Evolutionary conservation across 2,329 filamentous ascomycete genomes (phyloP).

Genomic region (Macroventuria anomochaeta): DNA sequence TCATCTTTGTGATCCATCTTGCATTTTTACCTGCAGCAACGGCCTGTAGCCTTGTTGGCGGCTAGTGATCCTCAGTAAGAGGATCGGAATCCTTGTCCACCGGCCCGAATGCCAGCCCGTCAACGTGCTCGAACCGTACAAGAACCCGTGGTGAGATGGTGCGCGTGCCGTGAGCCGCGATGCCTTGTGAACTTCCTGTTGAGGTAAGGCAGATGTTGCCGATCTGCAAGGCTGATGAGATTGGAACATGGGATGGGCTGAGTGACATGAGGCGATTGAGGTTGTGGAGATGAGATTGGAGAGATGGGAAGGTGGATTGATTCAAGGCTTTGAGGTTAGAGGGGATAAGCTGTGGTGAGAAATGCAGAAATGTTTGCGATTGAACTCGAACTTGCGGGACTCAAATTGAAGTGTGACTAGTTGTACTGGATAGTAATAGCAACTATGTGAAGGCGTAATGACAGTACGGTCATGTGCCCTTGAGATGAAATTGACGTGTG

Average conservation of each 20-base stretch:
- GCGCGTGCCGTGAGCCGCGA: conserved; percentile 9
- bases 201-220: neutral
- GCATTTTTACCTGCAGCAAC: conserved; percentile 12
- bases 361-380: too few species aligned
- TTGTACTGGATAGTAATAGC: too few species aligned
- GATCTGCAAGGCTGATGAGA: conserved; percentile 12
- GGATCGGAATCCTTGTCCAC: conserved; percentile 20
- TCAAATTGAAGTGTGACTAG: too few species aligned
- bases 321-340: neutral
- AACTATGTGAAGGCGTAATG: too few species aligned
- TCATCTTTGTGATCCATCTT: conserved; percentile 6
- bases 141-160: neutral
- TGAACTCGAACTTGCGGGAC: too few species aligned
- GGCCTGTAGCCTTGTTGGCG: conserved; percentile 22
- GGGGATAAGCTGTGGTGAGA: neutral
- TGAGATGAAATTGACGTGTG: too few species aligned
- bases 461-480: too few species aligned
- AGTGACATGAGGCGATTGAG: neutral
- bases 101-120: conserved; percentile 23
- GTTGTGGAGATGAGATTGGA: conserved; percentile 5
- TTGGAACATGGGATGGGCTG: neutral
- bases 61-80: conserved; percentile 23
- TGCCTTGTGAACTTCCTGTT: conserved; percentile 9
- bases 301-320: neutral
- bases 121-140: conserved; percentile 4